These are phyloP conservation scores for Achaetomiella virescens DNA, from an alignment of 495 filamentous ascomycete genomes.

Conservation along the genomic window DNA sequence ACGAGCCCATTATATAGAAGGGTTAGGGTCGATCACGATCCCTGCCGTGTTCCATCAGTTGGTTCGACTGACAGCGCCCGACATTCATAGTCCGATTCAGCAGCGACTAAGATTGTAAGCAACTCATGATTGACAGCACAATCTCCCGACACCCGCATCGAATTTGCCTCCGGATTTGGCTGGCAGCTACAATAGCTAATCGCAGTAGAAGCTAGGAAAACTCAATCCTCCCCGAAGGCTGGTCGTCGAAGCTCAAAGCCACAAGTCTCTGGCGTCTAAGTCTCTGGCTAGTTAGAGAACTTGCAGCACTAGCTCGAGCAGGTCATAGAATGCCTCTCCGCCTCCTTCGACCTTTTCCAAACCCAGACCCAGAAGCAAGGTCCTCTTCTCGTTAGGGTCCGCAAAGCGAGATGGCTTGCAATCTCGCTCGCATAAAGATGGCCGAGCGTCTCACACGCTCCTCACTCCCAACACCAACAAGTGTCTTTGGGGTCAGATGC, in stretches of 20 bases:
- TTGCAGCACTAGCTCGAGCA: slow-evolving; percentile 73
- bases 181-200: too few relatives aligned
- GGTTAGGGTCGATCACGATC: slow-evolving; percentile 16
- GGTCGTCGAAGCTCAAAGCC: too few relatives aligned
- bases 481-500: slow-evolving; percentile 77
- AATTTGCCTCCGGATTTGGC: too few relatives aligned
- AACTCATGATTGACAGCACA: too few relatives aligned
- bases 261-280: too few relatives aligned
- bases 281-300: slow-evolving; percentile 31
- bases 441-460: slow-evolving; percentile 74
- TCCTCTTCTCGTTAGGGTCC: slow-evolving; percentile 70
- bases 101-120: too few relatives aligned
- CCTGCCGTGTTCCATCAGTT: too few relatives aligned
- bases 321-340: slow-evolving; percentile 71
- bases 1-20: background rate
- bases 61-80: too few relatives aligned
- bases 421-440: slow-evolving; percentile 87
- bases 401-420: slow-evolving; percentile 66
- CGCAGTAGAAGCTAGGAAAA: too few relatives aligned
- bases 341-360: slow-evolving; percentile 56
- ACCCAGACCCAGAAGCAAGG: slow-evolving; percentile 77
- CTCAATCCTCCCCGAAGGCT: too few relatives aligned
- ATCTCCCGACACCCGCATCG: too few relatives aligned
- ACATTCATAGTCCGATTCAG: too few relatives aligned
- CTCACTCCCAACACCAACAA: slow-evolving; percentile 76